Base-by-base conservation (phyloP, 768 basidiomycete species). In the Favolaschia claudopus region DNA sequence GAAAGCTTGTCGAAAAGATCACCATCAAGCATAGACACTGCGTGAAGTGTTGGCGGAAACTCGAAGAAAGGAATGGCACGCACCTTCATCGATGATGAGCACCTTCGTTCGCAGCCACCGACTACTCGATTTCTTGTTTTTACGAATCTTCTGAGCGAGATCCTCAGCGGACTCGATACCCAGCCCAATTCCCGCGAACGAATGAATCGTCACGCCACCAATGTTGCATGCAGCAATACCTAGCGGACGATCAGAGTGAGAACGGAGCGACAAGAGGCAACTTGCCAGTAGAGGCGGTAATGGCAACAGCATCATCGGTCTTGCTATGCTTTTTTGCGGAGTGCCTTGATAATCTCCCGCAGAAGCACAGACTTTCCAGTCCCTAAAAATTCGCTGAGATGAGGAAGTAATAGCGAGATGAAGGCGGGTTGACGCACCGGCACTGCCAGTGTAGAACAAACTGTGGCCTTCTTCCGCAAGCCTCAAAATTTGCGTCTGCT, bases 1-100 rank as follows among this genome's bases (percentile, higher is more conserved):
- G 87, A 86, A 10, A 99, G 81, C 71, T 97, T 99, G 76, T 99
- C 95, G 66, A 98, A 96, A 5, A 96, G 77, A 34, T 89, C 89
- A 1, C 92, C 95, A 50, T 99, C 96, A 9, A 99, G 83, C 97
- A 99, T 99, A 1, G 97, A 99, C 12, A 99, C 96, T 99, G 57
- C 3, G 31, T 20, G 19, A 24, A 3, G 29, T 68, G n/a, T n/a
- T n/a, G n/a, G 24, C 59, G 40, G 14, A 52, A 31, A 39, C 14
- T 29, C 28, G 34, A 13, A 22, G 22, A 12, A 12, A 22, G 12
- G 22, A 19, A 28, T 19, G 51, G 60, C 48, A 58, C 72, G 38
- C 52, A 90, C 92, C 83, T 86, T 93, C 92, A 56, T 93, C 92
- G 37, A 93, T 85, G 51, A 93, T 91, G 29, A 93, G 81, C 5